Conservation (phyloP, 805 yeast genomes). For the Wickerhamiella dianesei region DNA sequence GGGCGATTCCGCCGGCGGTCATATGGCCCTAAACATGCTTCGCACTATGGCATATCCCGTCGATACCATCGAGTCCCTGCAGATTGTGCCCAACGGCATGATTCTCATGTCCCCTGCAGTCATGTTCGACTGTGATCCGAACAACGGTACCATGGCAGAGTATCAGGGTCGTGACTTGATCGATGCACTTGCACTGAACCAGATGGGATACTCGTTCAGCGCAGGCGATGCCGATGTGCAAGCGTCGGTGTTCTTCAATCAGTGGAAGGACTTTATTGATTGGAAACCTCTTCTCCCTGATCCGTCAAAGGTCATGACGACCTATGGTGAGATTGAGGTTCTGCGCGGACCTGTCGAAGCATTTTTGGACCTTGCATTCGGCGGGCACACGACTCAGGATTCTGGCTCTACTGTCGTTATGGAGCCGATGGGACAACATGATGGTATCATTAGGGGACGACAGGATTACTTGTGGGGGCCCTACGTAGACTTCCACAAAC, state of each 20-base stretch:
- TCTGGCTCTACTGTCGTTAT: not conserved
- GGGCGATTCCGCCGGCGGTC: conserved; percentile 5
- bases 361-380: not conserved
- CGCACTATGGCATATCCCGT: conserved; percentile 3
- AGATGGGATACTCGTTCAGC: not conserved
- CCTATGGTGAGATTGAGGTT: conserved; percentile 12
- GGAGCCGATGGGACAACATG: not conserved
- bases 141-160: not conserved
- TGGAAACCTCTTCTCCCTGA: conserved; percentile 6
- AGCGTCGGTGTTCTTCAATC: not conserved
- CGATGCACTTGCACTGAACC: not conserved
- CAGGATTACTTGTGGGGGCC: not conserved
- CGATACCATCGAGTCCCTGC: conserved; percentile 2
- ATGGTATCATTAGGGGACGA: not conserved
- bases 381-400: not conserved
- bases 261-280: not conserved
- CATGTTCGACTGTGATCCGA: not conserved
- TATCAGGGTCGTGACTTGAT: not conserved
- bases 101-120: not conserved
- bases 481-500: not conserved
- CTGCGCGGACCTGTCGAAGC: conserved; percentile 8
- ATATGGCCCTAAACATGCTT: conserved; percentile 3
- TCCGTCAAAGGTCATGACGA: not conserved
- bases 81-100: not conserved
- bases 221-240: not conserved